Base-by-base conservation (phyloP, 345 rosid genomes). In the Arabis hirsuta region DNA sequence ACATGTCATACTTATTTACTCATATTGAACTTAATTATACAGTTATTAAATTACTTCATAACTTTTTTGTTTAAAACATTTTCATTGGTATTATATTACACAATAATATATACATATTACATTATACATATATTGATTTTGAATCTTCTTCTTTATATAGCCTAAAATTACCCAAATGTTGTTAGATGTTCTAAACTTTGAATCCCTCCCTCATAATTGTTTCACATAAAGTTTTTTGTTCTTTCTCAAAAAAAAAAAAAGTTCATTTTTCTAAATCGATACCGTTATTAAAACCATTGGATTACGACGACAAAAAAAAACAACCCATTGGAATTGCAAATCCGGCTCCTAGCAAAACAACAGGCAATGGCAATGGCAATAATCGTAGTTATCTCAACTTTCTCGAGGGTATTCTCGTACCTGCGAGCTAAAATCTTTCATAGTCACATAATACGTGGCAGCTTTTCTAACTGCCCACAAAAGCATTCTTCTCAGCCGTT, bases 331-430 rank as follows among this genome's bases (percentile, higher is more conserved):
- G 72, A 73, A 65, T 1, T 47, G 16, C 29, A 64, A 72, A 73
- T 36, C 76, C 65, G 53, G 67, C 67, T 66, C 54, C 59, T 57
- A 67, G 44, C 65, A 73, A 74, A 74, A 74, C 78, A 74, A 60
- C 62, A 67, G 78, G 78, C 73, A 59, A 67, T 74, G 78, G 78
- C 73, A 59, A 67, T 74, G 78, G 46, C 73, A 65, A 65, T 42
- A 4, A 36, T 7, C 65, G 72, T 73, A 58, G 57, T 73, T 55
- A 64, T 63, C 46, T 1, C n/a, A 36, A 9, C 8, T 20, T 13
- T 3, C 5, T 3, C 9, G 14, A 39, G 61, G 26, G 41, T 16
- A 64, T 12, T 47, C 29, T 63, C 42, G 13, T n/a, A 62, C 41
- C 53, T 57, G 20, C 14, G 69, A 63, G 57, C 42, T 54, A 12